phyloP scores from a whole-genome alignment of 768 basidiomycete species.

The Mycena rosella region DNA sequence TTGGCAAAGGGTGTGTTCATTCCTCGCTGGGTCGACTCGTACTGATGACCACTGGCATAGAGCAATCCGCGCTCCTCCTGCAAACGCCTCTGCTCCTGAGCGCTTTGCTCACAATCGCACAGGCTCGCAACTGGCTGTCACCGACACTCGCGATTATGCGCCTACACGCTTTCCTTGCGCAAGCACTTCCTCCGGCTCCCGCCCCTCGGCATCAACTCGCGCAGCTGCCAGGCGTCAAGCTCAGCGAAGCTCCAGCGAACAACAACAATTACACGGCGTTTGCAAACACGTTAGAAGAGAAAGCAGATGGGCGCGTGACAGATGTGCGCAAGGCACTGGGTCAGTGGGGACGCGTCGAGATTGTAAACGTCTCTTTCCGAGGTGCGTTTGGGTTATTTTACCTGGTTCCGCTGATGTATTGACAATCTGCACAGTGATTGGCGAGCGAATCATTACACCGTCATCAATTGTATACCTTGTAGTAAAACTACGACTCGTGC shows the following conservation, averaged over 20 bases:
- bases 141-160: constrained; percentile 85
- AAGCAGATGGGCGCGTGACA: constrained; percentile 59
- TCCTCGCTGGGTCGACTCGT: not conserved
- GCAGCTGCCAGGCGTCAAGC: constrained; percentile 83
- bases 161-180: constrained; percentile 84
- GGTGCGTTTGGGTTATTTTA: constrained; percentile 59
- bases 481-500: constrained; percentile 82
- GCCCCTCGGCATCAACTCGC: constrained; percentile 61
- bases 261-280: constrained; percentile 60
- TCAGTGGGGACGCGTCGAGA: constrained; percentile 80
- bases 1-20: constrained; percentile 74
- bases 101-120: constrained; percentile 84
- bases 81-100: constrained; percentile 80
- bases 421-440: constrained; percentile 72
- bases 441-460: constrained; percentile 89
- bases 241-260: constrained; percentile 60
- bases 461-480: constrained; percentile 90
- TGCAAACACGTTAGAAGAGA: constrained; percentile 62
- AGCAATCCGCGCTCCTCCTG: constrained; percentile 78
- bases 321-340: constrained; percentile 76
- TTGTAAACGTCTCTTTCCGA: constrained; percentile 88
- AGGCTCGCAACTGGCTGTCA: constrained; percentile 90
- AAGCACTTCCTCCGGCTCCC: constrained; percentile 80
- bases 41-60: constrained; percentile 53
- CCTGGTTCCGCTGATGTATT: not conserved